These are phyloP conservation scores for Diaporthe vexans DNA, from an alignment of 2,329 filamentous ascomycete species.

Conservation along the genomic window DNA sequence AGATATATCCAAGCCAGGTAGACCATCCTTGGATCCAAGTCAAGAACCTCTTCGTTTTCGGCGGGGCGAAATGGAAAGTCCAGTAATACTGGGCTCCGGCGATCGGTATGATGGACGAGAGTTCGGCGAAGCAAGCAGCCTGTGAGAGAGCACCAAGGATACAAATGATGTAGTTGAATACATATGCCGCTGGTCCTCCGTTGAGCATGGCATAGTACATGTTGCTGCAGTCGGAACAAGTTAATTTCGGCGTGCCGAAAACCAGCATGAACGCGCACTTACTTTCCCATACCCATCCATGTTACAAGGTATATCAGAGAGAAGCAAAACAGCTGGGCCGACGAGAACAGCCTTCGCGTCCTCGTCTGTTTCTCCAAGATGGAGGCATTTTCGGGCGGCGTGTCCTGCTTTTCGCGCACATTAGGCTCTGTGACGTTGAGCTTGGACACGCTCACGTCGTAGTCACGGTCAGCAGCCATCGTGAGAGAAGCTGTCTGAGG, in stretches of 20 bases:
- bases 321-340: conserved; percentile 7
- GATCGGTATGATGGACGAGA: conserved; percentile 6
- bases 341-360: not conserved
- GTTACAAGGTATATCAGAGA: not conserved
- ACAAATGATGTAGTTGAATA: conserved; percentile 10
- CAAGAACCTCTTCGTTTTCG: not conserved
- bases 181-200: not conserved
- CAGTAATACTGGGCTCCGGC: not conserved
- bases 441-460: conserved; percentile 5
- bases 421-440: not conserved
- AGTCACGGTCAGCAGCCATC: conserved; percentile 1
- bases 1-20: not conserved
- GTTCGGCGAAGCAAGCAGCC: conserved; percentile 7
- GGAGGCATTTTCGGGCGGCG: not conserved
- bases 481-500: conserved; percentile 4
- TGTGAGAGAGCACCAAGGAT: not conserved
- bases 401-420: not conserved
- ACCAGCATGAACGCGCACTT: not conserved
- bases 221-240: not conserved
- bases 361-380: conserved; percentile 9
- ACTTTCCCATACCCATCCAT: conserved; percentile 5
- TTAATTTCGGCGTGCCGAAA: not conserved
- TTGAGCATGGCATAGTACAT: conserved; percentile 1
- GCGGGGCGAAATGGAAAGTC: not conserved
- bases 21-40: not conserved